These are phyloP conservation scores for Paraphaeosphaeria minitans DNA, from an alignment of 2,329 filamentous ascomycete genomes.

Conservation along the genomic window DNA sequence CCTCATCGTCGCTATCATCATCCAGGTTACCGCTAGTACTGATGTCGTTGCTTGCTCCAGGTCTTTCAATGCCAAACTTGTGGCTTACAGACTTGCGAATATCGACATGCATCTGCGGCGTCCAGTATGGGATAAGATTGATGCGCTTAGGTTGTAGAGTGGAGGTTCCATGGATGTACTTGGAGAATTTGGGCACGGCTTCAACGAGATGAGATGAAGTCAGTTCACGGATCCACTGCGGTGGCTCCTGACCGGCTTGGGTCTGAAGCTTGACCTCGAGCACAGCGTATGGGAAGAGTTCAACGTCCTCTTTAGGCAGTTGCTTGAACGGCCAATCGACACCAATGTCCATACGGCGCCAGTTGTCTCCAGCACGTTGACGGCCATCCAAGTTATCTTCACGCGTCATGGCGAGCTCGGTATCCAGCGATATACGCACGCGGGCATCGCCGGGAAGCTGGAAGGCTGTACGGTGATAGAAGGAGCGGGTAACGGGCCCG, in stretches of 20 bases:
- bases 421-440: constrained; percentile 95
- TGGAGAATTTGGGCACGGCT: constrained; percentile 98
- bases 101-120: constrained; percentile 97
- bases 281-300: constrained; percentile 93
- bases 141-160: constrained; percentile 86
- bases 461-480: constrained; percentile 98
- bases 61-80: constrained; percentile 87
- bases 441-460: constrained; percentile 95
- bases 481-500: constrained; percentile 87
- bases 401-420: constrained; percentile 90
- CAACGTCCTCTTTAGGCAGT: constrained; percentile 80
- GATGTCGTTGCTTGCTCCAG: constrained; percentile 73
- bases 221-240: constrained; percentile 93
- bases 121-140: constrained; percentile 92
- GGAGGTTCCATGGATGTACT: constrained; percentile 96
- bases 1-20: constrained; percentile 71
- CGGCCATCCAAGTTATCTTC: constrained; percentile 92
- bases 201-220: constrained; percentile 94
- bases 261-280: constrained; percentile 98
- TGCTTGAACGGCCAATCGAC: constrained; percentile 95
- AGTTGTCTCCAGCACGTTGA: constrained; percentile 80
- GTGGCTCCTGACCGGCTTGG: constrained; percentile 90
- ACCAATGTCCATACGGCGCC: constrained; percentile 96
- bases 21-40: constrained; percentile 79
- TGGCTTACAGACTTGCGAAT: constrained; percentile 91